A percentile compares a stretch with the other conserved stretches of the same genome.
These are phyloP conservation scores for Wallacemonas sp. DNA, from an alignment of 208 protist genomes.

Conservation along the genomic window DNA sequence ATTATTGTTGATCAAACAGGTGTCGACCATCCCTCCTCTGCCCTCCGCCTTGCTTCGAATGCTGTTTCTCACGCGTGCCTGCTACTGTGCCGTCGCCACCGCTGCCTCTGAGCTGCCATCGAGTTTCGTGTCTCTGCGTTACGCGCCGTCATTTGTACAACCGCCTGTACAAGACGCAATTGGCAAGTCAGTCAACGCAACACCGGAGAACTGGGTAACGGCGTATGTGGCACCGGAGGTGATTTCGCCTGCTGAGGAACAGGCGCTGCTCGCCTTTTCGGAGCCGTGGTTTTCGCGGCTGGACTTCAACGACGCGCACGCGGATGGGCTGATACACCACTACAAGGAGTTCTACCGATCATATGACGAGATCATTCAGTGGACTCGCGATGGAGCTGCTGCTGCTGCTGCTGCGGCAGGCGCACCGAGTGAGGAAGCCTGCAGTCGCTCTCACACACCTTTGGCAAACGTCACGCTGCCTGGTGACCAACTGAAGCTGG, in stretches of 20 bases:
- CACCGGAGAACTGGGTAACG: slow-evolving; percentile 63
- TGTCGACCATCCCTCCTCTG: no score
- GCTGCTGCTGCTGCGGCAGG: not conserved
- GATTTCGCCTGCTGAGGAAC: slow-evolving; percentile 64
- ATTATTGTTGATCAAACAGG: no score
- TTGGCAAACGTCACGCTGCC: slow-evolving; percentile 14
- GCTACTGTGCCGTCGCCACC: no score
- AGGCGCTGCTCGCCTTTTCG: slow-evolving; percentile 47
- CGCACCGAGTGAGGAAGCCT: not conserved
- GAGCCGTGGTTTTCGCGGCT: slow-evolving; percentile 80
- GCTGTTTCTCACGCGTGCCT: not conserved
- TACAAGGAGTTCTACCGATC: slow-evolving; percentile 90
- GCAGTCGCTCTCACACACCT: slow-evolving; percentile 21
- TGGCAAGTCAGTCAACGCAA: slow-evolving; percentile 62
- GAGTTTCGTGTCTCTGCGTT: slow-evolving; percentile 64
- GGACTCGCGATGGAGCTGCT: not conserved
- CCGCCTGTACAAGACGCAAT: slow-evolving; percentile 61
- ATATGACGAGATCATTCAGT: slow-evolving; percentile 47
- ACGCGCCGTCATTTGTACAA: slow-evolving; percentile 72
- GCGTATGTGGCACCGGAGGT: slow-evolving; percentile 79
- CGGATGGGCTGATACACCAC: slow-evolving; percentile 84
- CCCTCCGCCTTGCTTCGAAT: no score
- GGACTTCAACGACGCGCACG: slow-evolving; percentile 67
- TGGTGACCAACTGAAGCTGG: slow-evolving; percentile 22
- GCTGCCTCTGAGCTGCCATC: slow-evolving; percentile 11